Evolutionary conservation across 2,329 filamentous ascomycete species (phyloP), one percentile per base, ranked within the genome.

Genomic region (Trichoderma citrinoviride): DNA sequence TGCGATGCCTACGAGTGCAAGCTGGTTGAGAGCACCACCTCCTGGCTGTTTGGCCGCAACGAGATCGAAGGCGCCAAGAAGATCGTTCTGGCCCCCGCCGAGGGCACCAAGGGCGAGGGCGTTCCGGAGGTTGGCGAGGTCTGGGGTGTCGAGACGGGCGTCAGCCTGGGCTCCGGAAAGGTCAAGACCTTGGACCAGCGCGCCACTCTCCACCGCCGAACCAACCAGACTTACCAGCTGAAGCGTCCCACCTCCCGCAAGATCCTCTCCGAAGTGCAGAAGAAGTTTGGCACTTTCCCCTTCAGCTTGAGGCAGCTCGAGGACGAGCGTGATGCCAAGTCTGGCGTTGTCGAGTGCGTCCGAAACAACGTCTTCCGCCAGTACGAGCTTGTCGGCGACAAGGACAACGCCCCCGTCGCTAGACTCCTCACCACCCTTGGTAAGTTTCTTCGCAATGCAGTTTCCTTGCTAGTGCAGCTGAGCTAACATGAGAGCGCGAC

Each of bases 31-130:
- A 96, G 93, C 85, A 99, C 95, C 68, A 99, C 95, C 49, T 96
- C 92, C 75, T 99, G 95, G 93, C 81, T 92, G 67, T 98, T 99
- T 77, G 93, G 92, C 75, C 91, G 91, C 77, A 97, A 98, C 80
- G 95, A 99, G 80, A 98, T 99, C 69, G 95, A 99, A 83, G 91
- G 91, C 73, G 77, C 90, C 84, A 97, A 97, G 89, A 98, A 97
- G 87, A 97, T 99, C 75, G 95, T 99, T 70, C 83, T 99, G 65
- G 86, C 92, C 25, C 91, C 93, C 40, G 86, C 88, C 58, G 93
- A 97, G 73, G 92, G 92, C 70, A 88, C 90, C 75, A 96, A 93
- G 82, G 94, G 94, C 65, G 95, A 99, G 67, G 95, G 95, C 74
- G 79, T 87, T 65, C 91, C 95, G 65, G 94, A 96, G 74, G 81